A percentile compares a stretch with the other conserved stretches of the same genome.
These are phyloP conservation scores for Colletotrichum sp. DNA, from an alignment of 2,329 filamentous ascomycete genomes.

Conservation along the genomic window DNA sequence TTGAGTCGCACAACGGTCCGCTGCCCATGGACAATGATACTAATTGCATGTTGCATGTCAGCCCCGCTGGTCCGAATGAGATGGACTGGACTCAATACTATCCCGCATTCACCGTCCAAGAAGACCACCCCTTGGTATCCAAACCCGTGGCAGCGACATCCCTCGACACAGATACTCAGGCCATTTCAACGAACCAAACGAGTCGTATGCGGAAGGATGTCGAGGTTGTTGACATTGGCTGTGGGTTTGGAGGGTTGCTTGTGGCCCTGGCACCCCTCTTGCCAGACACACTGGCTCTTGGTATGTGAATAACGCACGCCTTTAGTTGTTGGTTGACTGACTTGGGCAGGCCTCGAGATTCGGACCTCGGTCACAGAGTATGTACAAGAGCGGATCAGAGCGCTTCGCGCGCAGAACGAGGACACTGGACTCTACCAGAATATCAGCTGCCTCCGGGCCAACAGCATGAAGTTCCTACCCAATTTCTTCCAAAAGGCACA, in stretches of 20 bases:
- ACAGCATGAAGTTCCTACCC: constrained; percentile 99
- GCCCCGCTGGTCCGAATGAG: constrained; percentile 75
- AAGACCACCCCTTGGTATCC: background rate
- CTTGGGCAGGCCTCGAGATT: constrained; percentile 80
- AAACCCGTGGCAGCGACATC: background rate
- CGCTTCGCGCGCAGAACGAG: constrained; percentile 72
- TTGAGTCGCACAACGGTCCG: constrained; percentile 39
- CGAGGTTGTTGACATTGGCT: constrained; percentile 95
- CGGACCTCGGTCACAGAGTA: constrained; percentile 89
- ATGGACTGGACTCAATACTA: constrained; percentile 95
- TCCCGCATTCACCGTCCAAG: constrained; percentile 68
- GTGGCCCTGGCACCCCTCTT: constrained; percentile 83
- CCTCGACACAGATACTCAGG: constrained; percentile 14
- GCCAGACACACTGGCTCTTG: constrained; percentile 83
- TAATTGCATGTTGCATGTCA: constrained; percentile 38
- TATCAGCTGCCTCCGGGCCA: constrained; percentile 85
- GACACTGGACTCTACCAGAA: constrained; percentile 74
- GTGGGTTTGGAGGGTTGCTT: constrained; percentile 90
- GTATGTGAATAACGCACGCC: constrained; percentile 45
- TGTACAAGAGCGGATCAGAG: constrained; percentile 85
- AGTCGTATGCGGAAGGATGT: constrained; percentile 67
- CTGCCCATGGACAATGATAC: background rate
- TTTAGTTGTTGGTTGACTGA: constrained; percentile 10
- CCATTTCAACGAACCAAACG: constrained; percentile 29
- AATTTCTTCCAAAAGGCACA: constrained; percentile 90